A percentile compares a stretch with the other conserved stretches of the same genome.
Conservation (phyloP, 495 filamentous ascomycete species). For the Annulohypoxylon stygium region DNA sequence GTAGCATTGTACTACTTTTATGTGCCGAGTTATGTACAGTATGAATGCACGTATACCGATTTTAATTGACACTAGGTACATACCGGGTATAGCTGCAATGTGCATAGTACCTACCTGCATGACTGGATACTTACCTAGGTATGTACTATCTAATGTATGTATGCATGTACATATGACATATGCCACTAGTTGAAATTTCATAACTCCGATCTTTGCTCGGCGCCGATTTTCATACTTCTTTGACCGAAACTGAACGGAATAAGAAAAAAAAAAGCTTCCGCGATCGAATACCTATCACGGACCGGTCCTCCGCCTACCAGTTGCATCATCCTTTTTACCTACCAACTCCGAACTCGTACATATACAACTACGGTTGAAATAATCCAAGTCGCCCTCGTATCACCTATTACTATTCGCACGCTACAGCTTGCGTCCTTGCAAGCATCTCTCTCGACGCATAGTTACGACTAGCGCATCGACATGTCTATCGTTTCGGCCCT, state of each 20-base stretch:
- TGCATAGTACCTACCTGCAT: no score
- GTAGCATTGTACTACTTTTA: no score
- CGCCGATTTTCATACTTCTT: slow-evolving; percentile 42
- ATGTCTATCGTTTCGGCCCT: slow-evolving; percentile 65
- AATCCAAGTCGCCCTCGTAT: not conserved
- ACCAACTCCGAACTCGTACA: slow-evolving; percentile 3
- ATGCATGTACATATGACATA: not conserved
- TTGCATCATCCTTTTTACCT: slow-evolving; percentile 46
- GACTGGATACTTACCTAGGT: no score
- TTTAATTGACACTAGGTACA: no score
- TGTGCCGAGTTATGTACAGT: no score
- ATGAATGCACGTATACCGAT: no score
- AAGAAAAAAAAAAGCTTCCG: slow-evolving; percentile 18
- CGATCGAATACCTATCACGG: slow-evolving; percentile 35
- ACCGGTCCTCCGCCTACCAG: slow-evolving; percentile 36
- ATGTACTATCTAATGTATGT: no score
- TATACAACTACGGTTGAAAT: not conserved
- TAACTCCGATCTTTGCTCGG: slow-evolving; percentile 49
- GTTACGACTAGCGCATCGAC: slow-evolving; percentile 24
- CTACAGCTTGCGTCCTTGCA: not conserved
- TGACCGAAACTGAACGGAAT: slow-evolving; percentile 42
- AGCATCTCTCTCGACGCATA: not conserved
- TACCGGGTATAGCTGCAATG: no score
- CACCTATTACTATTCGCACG: not conserved
- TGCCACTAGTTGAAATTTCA: not conserved